These are phyloP conservation scores for Krasilnikovozyma curviuscula DNA, from an alignment of 768 basidiomycete genomes.

Conservation along the genomic window DNA sequence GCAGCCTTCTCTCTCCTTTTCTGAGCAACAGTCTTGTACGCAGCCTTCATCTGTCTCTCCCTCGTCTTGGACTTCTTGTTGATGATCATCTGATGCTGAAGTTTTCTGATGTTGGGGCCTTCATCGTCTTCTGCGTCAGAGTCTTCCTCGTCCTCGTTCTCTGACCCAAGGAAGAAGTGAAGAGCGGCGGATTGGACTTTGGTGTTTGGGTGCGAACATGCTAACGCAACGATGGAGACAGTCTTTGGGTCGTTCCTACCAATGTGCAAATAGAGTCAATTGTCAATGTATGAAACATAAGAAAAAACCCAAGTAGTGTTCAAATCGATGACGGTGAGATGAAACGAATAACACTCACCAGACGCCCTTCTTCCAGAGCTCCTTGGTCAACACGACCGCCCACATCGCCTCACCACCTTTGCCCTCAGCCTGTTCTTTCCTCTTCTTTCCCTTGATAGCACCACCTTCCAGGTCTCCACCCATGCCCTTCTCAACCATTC, in stretches of 20 bases:
- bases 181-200: constrained; percentile 89
- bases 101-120: constrained; percentile 44
- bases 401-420: constrained; percentile 80
- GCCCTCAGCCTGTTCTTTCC: constrained; percentile 15
- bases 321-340: background rate
- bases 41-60: constrained; percentile 59
- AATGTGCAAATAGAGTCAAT: background rate
- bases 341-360: constrained; percentile 34
- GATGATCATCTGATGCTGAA: constrained; percentile 73
- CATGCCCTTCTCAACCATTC: constrained; percentile 89
- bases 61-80: constrained; percentile 78
- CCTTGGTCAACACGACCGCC: constrained; percentile 83
- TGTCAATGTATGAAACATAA: background rate
- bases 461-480: constrained; percentile 58
- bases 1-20: constrained; percentile 26
- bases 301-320: background rate
- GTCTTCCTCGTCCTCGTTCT: constrained; percentile 43
- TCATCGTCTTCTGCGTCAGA: constrained; percentile 55
- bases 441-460: constrained; percentile 39
- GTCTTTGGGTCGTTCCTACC: constrained; percentile 72
- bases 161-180: constrained; percentile 89
- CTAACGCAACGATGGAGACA: constrained; percentile 74
- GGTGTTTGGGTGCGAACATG: constrained; percentile 76
- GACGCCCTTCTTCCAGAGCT: constrained; percentile 79
- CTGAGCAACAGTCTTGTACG: constrained; percentile 34